phyloP scores from a whole-genome alignment of 2,329 filamentous ascomycete genomes.

The Arachnopeziza araneosa region DNA sequence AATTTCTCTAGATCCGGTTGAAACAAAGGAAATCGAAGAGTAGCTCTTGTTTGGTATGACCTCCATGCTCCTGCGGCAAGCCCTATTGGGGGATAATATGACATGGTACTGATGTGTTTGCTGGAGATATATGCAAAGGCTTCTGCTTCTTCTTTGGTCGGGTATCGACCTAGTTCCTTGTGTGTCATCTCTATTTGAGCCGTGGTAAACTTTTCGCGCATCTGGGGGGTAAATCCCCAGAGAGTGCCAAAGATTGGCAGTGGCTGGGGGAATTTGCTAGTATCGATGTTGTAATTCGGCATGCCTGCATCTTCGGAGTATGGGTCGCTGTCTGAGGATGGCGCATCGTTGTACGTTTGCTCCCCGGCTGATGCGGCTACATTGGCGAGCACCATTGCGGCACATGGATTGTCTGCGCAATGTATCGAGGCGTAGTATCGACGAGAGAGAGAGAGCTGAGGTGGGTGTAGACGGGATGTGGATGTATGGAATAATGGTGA shows the following conservation, averaged over 20 bases:
- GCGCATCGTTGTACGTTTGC: slow-evolving; percentile 19
- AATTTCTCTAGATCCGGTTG: slow-evolving; percentile 26
- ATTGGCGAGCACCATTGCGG: slow-evolving; percentile 25
- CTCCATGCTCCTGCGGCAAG: slow-evolving; percentile 22
- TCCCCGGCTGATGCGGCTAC: slow-evolving; percentile 7
- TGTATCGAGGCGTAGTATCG: too few species aligned
- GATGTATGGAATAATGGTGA: too few species aligned
- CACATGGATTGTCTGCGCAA: too few species aligned
- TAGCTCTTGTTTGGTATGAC: slow-evolving; percentile 16
- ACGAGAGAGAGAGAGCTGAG: too few species aligned
- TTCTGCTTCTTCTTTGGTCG: slow-evolving; percentile 25
- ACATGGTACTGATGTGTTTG: slow-evolving; percentile 23
- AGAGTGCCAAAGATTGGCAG: slow-evolving; percentile 23
- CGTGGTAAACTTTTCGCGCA: slow-evolving; percentile 2
- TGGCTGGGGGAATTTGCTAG: slow-evolving; percentile 19
- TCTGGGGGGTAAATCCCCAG: slow-evolving; percentile 17
- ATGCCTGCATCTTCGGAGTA: not conserved
- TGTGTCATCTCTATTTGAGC: slow-evolving; percentile 4
- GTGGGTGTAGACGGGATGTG: too few species aligned
- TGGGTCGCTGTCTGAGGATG: slow-evolving; percentile 18
- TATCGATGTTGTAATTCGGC: slow-evolving; percentile 15
- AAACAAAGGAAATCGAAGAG: slow-evolving; percentile 28
- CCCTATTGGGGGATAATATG: slow-evolving; percentile 22
- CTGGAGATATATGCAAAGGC: slow-evolving; percentile 25
- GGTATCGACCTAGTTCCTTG: slow-evolving; percentile 15